Base-by-base conservation (phyloP, 441 rosid genomes). In the Theobroma grandiflorum region DNA sequence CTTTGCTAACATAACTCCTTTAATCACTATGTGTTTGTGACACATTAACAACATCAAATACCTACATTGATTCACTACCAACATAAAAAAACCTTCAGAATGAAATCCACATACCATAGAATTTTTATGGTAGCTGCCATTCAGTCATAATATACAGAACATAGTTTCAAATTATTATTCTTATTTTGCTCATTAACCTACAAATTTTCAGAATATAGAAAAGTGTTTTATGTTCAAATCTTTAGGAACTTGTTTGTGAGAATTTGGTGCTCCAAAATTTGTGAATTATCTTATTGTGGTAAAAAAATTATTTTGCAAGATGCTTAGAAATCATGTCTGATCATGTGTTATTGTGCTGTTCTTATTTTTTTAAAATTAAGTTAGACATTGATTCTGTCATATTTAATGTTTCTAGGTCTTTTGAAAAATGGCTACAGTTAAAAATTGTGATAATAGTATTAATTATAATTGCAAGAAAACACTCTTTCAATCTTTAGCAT, bases 211-310 rank as follows among this genome's bases (percentile, higher is more conserved):
- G 5, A 40, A 14, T 50, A 52, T 72, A 18, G 22, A 72, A 35
- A 55, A 72, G 15, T 16, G 61, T 50, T 72, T 72, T 47, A 53
- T n/a, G 47, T 52, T 72, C 18, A 10, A 70, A 40, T 50, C 22
- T 71, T 33, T 50, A 49, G 59, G 75, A 50, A 71, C 59, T 52
- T 37, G 76, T 20, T 35, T 37, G 22, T 50, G 63, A 35, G 63
- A 35, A 53, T 72, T 15, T 72, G 33, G 1, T 53, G 63, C 63
- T 72, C 33, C 47, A 26, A 38, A 72, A 72, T 16, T 72, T 33
- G 62, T 42, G 71, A 8, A 18, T 43, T 52, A 33, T 35, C 16
- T 53, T 53, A 18, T 18, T 37, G 31, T 72, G 16, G 53, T 72
- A n/a, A 35, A 37, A 35, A 15, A 53, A 72, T 18, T 16, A 18